Base-by-base conservation (phyloP, 257 asterid genomes). In the Solanum clarkiae region DNA sequence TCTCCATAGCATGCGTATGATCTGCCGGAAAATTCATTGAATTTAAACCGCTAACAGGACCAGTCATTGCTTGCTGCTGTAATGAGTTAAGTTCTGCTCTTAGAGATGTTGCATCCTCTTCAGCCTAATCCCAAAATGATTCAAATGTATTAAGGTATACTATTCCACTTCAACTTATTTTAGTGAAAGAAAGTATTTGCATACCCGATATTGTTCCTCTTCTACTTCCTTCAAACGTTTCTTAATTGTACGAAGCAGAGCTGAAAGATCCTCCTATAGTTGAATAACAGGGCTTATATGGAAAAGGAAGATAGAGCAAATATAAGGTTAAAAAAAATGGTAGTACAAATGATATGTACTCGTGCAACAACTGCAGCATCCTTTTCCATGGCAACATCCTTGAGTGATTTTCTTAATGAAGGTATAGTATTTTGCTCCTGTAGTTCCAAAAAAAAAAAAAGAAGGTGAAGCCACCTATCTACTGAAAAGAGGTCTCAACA, bases 281-380 rank as follows among this genome's bases (percentile, higher is more conserved):
- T 90, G 74, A 87, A 57, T 60, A 79, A 32, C 84, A 69, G 68
- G 83, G 82, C 79, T 83, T 86, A 71, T 63, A 57, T 55, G 87
- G 53, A 74, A 83, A 87, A 82, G 62, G 81, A 68, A 47, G 16
- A 69, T 84, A 18, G 44, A 18, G 15, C 44, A 84, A 29, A 51
- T 53, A 51, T 84, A 68, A 18, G 86, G 80, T 20, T 44, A 18
- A 74, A n/a, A 62, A 24, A 20, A 84, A 69, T 68, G 49, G 40
- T 47, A 80, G 40, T 49, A 20, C 10, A 51, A 85, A 82, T 84
- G 84, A 77, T 65, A 81, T 14, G 47, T 88, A 97, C 99, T 92
- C 98, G 93, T 82, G 98, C 93, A 92, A 97, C 98, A 87, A 97
- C 98, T 86, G 99, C 99, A 66, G 99, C 99, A 93, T 97, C 99